Percentiles rank a stretch among this genome's conserved stretches.
These are phyloP conservation scores for Coemansia sp. DNA, from an alignment of 192 early-diverging fungal species.

Conservation along the genomic window DNA sequence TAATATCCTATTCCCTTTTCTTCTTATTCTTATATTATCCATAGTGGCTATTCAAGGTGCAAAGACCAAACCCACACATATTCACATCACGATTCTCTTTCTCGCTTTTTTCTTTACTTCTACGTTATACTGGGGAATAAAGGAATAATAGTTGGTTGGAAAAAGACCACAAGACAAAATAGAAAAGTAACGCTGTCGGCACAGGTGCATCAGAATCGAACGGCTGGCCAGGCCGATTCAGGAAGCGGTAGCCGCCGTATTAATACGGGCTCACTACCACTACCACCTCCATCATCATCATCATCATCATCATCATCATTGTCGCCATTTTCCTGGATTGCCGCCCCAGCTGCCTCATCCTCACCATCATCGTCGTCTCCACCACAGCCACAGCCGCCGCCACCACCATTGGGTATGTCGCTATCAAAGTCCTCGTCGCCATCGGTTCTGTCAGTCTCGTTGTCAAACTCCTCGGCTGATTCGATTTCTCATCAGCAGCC, in stretches of 20 bases:
- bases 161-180: not conserved
- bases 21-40: too few species aligned
- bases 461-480: slow-evolving; percentile 1
- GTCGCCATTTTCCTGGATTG: too few species aligned
- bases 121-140: not conserved
- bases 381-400: not conserved
- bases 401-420: not conserved
- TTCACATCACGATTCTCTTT: not conserved
- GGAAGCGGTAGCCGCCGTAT: not conserved
- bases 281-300: slow-evolving; percentile 7
- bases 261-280: not conserved
- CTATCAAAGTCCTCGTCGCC: slow-evolving; percentile 9
- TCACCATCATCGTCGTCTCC: slow-evolving; percentile 2
- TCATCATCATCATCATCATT: not conserved
- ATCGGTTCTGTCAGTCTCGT: slow-evolving; percentile 9
- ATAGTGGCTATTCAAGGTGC: too few species aligned
- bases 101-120: not conserved
- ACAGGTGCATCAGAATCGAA: slow-evolving; percentile 8
- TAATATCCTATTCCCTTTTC: too few species aligned
- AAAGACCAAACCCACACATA: too few species aligned
- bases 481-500: not conserved
- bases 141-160: not conserved
- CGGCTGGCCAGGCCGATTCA: slow-evolving; percentile 15
- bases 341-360: too few species aligned
- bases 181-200: slow-evolving; percentile 11